Base-by-base conservation (phyloP, 1,139 yeast species). In the Saccharomyces uvarum region DNA sequence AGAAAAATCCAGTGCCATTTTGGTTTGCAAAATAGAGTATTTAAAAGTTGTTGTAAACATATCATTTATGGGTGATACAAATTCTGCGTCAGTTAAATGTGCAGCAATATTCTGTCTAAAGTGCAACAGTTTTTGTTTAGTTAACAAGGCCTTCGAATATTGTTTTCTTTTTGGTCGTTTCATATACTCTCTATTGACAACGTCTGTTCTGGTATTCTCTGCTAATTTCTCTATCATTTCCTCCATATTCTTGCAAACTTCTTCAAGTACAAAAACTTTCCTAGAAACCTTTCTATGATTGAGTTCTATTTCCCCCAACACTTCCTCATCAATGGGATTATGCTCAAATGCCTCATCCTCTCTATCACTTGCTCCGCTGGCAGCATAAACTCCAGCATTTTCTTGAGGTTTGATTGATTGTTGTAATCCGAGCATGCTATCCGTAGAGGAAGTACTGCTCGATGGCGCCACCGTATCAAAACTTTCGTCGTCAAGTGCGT, bases 11-110 rank as follows among this genome's bases (percentile, higher is more conserved):
- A 58, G 56, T 9, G 60, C 44, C 33, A 55, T 57, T 44, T 59
- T 61, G 52, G 56, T 55, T 50, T 64, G 60, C 13, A 62, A 54
- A 29, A 62, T 48, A 44, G 62, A 59, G 63, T 63, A 63, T 54
- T 61, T 62, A 38, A 59, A 51, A 2, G 58, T 52, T 4, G 54
- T 54, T 14, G 58, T 53, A 24, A 62, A 57, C n/a, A 61, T 49
- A 14, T 56, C 54, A 33, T 53, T 55, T 2, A 63, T 16, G 3
- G 66, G 63, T 14, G 48, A 28, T 19, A 53, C 54, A 24, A 59
- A 59, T 28, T 53, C 51, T 14, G 56, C 53, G 14, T 57, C 53
- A 2, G 57, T 44, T 19, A 44, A 50, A 29, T 26, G 33, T 21
- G 49, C 8, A 8, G 26, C 31, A n/a, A 50, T n/a, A 11, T 50